A percentile compares a stretch with the other conserved stretches of the same genome.
Conservation (phyloP, 2,329 filamentous ascomycete species). For the Rhynchosporium agropyri region DNA sequence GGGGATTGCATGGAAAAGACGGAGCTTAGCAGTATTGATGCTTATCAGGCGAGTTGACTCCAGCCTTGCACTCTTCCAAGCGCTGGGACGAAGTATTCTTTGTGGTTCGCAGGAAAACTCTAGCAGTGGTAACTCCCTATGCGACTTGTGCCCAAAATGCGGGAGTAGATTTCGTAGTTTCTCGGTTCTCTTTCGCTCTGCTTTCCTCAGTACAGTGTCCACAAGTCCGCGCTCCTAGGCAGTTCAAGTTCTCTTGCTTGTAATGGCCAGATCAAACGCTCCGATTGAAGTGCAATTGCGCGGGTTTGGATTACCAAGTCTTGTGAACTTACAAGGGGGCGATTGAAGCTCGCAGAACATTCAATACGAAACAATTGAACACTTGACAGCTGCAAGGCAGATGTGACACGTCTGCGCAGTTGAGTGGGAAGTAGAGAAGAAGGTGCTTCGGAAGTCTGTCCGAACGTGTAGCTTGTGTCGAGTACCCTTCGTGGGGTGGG, state of each 20-base stretch:
- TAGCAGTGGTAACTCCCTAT: slow-evolving; percentile 17
- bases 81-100: slow-evolving; percentile 22
- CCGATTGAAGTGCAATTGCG: slow-evolving; percentile 14
- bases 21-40: slow-evolving; percentile 24
- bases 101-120: slow-evolving; percentile 28
- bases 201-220: slow-evolving; percentile 3
- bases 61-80: slow-evolving; percentile 27
- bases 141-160: slow-evolving; percentile 10
- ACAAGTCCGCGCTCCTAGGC: neutral
- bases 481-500: slow-evolving; percentile 8
- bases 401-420: slow-evolving; percentile 35
- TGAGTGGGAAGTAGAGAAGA: slow-evolving; percentile 35
- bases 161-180: neutral
- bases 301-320: slow-evolving; percentile 9
- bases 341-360: neutral
- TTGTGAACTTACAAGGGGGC: slow-evolving; percentile 8
- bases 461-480: slow-evolving; percentile 33
- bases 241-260: neutral
- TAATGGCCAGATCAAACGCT: neutral
- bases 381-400: slow-evolving; percentile 40
- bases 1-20: slow-evolving; percentile 57
- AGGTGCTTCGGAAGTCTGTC: slow-evolving; percentile 31
- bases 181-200: neutral
- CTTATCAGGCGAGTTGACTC: slow-evolving; percentile 30
- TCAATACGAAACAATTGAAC: slow-evolving; percentile 10